Base-by-base conservation (phyloP, 176 grass and related monocot species). In the Musa itinerans region DNA sequence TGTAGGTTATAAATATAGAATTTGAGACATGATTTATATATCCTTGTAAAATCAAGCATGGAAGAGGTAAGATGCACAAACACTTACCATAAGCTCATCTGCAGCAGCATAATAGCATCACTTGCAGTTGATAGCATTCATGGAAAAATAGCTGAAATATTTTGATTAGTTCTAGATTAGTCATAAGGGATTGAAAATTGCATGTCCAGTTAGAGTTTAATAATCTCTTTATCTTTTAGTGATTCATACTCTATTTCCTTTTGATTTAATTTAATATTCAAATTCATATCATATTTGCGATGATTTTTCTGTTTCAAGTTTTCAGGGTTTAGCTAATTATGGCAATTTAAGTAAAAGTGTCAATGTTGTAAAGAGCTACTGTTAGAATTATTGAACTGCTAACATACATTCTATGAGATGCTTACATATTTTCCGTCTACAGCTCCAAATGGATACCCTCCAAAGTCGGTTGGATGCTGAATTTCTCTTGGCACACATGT, bases 401-500 rank as follows among this genome's bases (percentile, higher is more conserved):
- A 68, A 9, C 11, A 48, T 68, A 16, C 4, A 17, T 24, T 53
- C 70, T 16, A 26, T 25, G 66, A 50, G 16, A 69, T 69, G 26
- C 9, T 48, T 1, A 22, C 17, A 73, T 79, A 8, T 23, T 75
- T 53, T 81, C 65, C 50, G 48, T 70, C 78, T 53, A 78, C 88
- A 99, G 95, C 88, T 99, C 52, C 90, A 85, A 77, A 99, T 99
- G 95, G 86, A 94, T 77, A 89, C 90, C 76, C 90, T 99, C 21
- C 95, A 99, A 85, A 99, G 90, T 77, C 80, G 95, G 58, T 83
- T 99, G 76, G 95, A 99, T 78, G 95, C 95, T 63, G 95, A 99
- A 67, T 99, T 99, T 74, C 91, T 99, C 79, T 86, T 99, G 68
- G 86, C 95, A 48, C 95, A 99, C 78, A 99, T 99, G 95, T 99